Evolutionary conservation across 306 rosid genomes (phyloP).

Genomic region (Ochetophila trinervis): DNA sequence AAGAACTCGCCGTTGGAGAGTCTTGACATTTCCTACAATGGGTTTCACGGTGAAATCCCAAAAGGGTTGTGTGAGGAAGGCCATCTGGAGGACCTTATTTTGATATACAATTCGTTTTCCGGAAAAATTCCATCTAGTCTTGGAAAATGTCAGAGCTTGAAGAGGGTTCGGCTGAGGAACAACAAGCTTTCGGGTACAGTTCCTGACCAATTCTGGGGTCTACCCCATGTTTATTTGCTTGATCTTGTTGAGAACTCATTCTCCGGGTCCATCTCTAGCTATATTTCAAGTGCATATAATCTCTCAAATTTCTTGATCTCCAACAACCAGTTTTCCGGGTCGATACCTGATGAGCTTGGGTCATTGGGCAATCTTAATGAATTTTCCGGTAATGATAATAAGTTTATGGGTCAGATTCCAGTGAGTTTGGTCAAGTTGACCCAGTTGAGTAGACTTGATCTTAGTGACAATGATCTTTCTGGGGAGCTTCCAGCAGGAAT

Average conservation of each 20-base stretch:
- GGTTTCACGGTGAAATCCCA: slow-evolving; percentile 53
- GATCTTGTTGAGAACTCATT: slow-evolving; percentile 59
- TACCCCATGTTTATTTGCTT: slow-evolving; percentile 47
- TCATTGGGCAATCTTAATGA: slow-evolving; percentile 36
- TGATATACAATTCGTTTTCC: slow-evolving; percentile 61
- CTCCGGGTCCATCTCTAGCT: slow-evolving; percentile 53
- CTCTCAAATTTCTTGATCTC: slow-evolving; percentile 54
- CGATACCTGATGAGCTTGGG: slow-evolving; percentile 56
- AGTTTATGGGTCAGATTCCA: slow-evolving; percentile 52
- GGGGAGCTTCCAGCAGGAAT: slow-evolving; percentile 52
- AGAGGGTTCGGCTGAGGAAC: slow-evolving; percentile 54
- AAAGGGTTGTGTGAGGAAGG: slow-evolving; percentile 48
- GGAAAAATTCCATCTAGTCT: slow-evolving; percentile 54
- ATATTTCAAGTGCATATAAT: slow-evolving; percentile 47
- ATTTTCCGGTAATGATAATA: slow-evolving; percentile 45
- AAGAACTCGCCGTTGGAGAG: slow-evolving; percentile 38
- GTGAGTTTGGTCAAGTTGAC: slow-evolving; percentile 38
- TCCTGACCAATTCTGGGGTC: slow-evolving; percentile 64
- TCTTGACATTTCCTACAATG: slow-evolving; percentile 60
- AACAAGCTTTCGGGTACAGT: slow-evolving; percentile 62
- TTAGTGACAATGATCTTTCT: slow-evolving; percentile 50
- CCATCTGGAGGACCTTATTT: slow-evolving; percentile 31
- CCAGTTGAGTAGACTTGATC: slow-evolving; percentile 55
- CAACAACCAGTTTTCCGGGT: slow-evolving; percentile 51
- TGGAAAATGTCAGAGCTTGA: slow-evolving; percentile 48